phyloP scores from a whole-genome alignment of 2,329 filamentous ascomycete genomes.

The Diaporthe vaccinii region DNA sequence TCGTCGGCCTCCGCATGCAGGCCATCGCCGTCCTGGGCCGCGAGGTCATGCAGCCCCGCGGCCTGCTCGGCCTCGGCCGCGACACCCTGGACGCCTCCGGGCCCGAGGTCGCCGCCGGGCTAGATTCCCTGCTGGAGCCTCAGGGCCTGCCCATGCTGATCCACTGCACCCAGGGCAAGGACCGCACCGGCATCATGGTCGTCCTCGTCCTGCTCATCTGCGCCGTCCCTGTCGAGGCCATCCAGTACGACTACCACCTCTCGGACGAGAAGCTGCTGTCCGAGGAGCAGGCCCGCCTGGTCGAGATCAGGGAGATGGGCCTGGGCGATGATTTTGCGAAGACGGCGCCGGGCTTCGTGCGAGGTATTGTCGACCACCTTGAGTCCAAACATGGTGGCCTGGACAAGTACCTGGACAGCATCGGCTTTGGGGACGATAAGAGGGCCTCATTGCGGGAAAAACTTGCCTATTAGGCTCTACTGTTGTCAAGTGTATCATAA shows the following conservation, averaged over 20 bases:
- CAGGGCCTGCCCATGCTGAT: constrained; percentile 74
- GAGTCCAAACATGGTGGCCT: constrained; percentile 75
- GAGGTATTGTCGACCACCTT: constrained; percentile 69
- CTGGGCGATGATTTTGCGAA: constrained; percentile 80
- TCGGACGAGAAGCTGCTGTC: constrained; percentile 71
- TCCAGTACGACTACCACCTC: constrained; percentile 79
- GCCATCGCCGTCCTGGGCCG: constrained; percentile 78
- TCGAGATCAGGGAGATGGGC: constrained; percentile 79
- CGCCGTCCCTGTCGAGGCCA: constrained; percentile 67
- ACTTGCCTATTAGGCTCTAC: constrained; percentile 55
- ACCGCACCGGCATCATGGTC: constrained; percentile 81
- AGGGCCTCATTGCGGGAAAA: constrained; percentile 57
- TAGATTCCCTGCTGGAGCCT: constrained; percentile 42
- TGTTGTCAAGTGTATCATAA: neutral
- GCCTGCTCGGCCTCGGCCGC: constrained; percentile 77
- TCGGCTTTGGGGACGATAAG: constrained; percentile 67
- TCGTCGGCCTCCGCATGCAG: constrained; percentile 75
- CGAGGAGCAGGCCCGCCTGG: constrained; percentile 73
- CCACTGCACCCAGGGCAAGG: constrained; percentile 92
- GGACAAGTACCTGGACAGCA: constrained; percentile 72
- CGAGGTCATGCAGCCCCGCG: constrained; percentile 79
- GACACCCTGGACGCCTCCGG: constrained; percentile 79
- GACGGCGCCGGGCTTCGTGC: constrained; percentile 76
- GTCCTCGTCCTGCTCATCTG: constrained; percentile 77
- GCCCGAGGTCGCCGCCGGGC: constrained; percentile 64